phyloP scores from a whole-genome alignment of 2,329 filamentous ascomycete species.

The Chalara sp. region DNA sequence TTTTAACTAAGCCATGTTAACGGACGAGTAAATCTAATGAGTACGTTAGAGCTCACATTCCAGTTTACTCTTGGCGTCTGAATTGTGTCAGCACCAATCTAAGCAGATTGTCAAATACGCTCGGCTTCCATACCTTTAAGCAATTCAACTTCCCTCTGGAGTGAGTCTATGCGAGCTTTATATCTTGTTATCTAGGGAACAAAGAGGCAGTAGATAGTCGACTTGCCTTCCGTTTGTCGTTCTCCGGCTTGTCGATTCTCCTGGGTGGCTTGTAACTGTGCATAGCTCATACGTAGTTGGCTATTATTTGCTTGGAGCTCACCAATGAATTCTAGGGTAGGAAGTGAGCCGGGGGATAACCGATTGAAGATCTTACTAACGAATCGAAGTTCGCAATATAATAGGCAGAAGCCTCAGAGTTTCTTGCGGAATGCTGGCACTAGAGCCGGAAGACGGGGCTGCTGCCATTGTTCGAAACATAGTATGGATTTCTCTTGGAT shows the following conservation, averaged over 20 bases:
- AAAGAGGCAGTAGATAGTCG: background rate
- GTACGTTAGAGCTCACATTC: slow-evolving; percentile 1
- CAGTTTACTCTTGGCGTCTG: slow-evolving; percentile 1
- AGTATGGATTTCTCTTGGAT: slow-evolving; percentile 4
- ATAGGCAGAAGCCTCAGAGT: slow-evolving; percentile 4
- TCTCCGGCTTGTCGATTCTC: background rate
- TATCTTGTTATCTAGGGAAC: slow-evolving; percentile 5
- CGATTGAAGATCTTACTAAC: slow-evolving; percentile 3
- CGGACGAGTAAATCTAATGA: background rate
- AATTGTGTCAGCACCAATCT: slow-evolving; percentile 1
- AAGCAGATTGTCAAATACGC: background rate
- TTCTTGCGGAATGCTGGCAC: slow-evolving; percentile 5
- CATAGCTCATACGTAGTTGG: background rate
- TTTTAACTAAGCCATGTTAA: slow-evolving; percentile 3
- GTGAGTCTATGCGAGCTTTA: background rate
- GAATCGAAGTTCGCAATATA: slow-evolving; percentile 5
- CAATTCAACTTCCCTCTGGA: slow-evolving; percentile 1
- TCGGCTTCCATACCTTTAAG: slow-evolving; percentile 1
- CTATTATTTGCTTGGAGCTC: slow-evolving; percentile 3
- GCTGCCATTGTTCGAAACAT: slow-evolving; percentile 1
- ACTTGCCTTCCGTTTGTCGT: slow-evolving; percentile 4
- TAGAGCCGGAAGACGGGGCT: slow-evolving; percentile 3
- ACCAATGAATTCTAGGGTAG: slow-evolving; percentile 4
- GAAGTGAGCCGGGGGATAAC: slow-evolving; percentile 2
- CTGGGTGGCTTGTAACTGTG: background rate